Evolutionary conservation across 164 flowering plant species (phyloP).

Genomic region (Nelumbo lutea): DNA sequence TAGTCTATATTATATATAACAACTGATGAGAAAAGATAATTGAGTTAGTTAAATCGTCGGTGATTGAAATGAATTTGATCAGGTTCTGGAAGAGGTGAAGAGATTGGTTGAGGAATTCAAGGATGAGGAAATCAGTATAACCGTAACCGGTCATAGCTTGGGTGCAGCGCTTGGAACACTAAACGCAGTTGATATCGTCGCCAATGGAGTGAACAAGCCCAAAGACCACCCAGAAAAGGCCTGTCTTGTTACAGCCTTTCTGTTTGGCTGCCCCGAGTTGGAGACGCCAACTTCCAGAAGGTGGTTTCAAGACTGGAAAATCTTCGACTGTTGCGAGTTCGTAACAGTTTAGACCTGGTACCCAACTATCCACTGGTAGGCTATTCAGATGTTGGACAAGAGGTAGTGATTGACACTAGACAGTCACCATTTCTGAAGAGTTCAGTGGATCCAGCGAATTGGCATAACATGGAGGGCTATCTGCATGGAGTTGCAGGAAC

Average conservation of each 20-base stretch:
- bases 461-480: conserved; percentile 72
- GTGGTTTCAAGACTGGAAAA: conserved; percentile 24
- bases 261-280: conserved; percentile 67
- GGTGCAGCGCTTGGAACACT: conserved; percentile 76
- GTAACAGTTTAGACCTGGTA: conserved; percentile 52
- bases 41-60: too few species aligned
- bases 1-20: too few species aligned
- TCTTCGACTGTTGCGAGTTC: conserved; percentile 37
- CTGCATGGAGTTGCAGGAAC: conserved; percentile 91
- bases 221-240: conserved; percentile 17
- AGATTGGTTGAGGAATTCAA: conserved; percentile 50
- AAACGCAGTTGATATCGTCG: conserved; percentile 64
- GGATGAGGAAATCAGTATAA: conserved; percentile 47
- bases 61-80: not conserved
- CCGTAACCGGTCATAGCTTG: conserved; percentile 59
- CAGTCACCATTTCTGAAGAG: conserved; percentile 62
- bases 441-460: conserved; percentile 31
- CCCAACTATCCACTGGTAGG: conserved; percentile 64
- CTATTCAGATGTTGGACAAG: conserved; percentile 59
- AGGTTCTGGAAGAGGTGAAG: conserved; percentile 58
- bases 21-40: too few species aligned
- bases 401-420: conserved; percentile 50
- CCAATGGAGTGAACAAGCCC: conserved; percentile 43
- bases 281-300: conserved; percentile 43
- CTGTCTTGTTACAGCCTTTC: conserved; percentile 52